Evolutionary conservation across 352 stramenopile genomes (phyloP), one percentile per base, ranked within the genome.

Genomic region (Pythium vanterpoolii): DNA sequence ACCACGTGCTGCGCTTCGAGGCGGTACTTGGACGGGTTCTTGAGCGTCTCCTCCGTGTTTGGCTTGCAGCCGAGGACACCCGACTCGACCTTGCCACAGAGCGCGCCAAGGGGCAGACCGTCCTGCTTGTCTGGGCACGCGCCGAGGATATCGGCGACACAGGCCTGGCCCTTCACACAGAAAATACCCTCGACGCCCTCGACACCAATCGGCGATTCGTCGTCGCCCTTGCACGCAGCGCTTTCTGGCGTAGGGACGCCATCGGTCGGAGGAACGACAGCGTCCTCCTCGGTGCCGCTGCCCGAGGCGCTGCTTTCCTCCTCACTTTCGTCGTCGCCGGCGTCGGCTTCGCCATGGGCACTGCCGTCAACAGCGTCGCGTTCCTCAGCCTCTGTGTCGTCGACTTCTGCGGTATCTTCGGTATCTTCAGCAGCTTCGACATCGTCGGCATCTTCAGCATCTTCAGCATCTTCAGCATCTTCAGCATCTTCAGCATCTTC

Each of bases 111-210:
- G 11, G 40, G 28, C 11, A 66, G 59, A 26, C 50, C 59, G 13
- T 60, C 44, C 44, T 55, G 50, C n/a, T 23, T 21, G 13, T 40
- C 59, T 10, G 59, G 59, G 43, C 59, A 66, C 16, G 30, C 34
- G 16, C 59, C 57, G 19, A 50, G 19, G 36, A 56, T 50, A 19
- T 60, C 50, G 1, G 49, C 56, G 4, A 50, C 49, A 44, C 58
- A 66, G 9, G 50, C 30, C 31, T 66, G 49, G 31, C 50, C 58
- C 1, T 21, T 47, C 6, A 66, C 58, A 36, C 58, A 66, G 50
- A 66, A 66, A 33, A 66, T 31, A 8, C 58, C 58, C 14, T 53
- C 49, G 33, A 66, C 58, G 40, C 58, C 50, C 33, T 60, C 58
- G 1, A 60, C 49, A 43, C 50, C 66, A 36, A 57, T 64, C 24